These are phyloP conservation scores for Pythium chondricola DNA, from an alignment of 352 stramenopile species.

Conservation along the genomic window DNA sequence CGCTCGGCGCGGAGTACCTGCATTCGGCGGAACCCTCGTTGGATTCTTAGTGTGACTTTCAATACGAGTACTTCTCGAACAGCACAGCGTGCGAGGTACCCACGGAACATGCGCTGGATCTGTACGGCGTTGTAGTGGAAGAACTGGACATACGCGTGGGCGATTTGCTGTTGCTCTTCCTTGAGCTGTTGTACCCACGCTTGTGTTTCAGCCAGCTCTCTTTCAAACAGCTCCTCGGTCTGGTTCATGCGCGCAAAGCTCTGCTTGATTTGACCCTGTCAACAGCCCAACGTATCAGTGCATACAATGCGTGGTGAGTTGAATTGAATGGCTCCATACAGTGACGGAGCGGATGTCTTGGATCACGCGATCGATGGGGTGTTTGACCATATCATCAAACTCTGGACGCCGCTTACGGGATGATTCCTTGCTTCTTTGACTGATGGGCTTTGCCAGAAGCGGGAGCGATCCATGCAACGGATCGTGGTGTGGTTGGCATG, in stretches of 20 bases:
- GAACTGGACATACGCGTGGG: not conserved
- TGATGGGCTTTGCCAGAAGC: not conserved
- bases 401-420: not conserved
- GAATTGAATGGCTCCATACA: conserved; percentile 1
- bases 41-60: conserved; percentile 37
- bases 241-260: conserved; percentile 17
- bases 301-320: not conserved
- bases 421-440: not conserved
- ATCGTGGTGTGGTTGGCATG: too few species aligned
- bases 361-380: conserved; percentile 8
- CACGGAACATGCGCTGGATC: conserved; percentile 88
- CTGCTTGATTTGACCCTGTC: conserved; percentile 10
- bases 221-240: conserved; percentile 13
- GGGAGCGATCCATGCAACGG: too few species aligned
- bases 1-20: conserved; percentile 23
- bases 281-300: not conserved
- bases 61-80: conserved; percentile 32
- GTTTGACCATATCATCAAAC: not conserved
- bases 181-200: conserved; percentile 4
- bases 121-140: conserved; percentile 18
- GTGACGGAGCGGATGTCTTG: conserved; percentile 12
- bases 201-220: conserved; percentile 3
- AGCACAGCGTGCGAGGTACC: conserved; percentile 55
- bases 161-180: conserved; percentile 9
- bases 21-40: conserved; percentile 36